Base-by-base conservation (phyloP, 73 alveolate genomes). In the Tetrahymena thermophila region DNA sequence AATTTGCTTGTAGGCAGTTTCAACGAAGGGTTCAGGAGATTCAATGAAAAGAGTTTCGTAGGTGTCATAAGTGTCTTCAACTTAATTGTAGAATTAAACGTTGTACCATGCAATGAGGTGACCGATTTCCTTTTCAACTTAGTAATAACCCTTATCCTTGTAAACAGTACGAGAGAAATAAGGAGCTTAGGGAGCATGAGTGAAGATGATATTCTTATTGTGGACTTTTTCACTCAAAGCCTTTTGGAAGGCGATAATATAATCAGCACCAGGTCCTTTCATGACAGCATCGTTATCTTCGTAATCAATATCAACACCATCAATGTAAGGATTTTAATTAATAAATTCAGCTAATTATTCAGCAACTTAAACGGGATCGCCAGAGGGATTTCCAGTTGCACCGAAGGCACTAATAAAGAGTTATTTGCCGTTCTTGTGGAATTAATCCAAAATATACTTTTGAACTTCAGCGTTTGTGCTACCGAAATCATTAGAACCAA, bases 181-280 rank as follows among this genome's bases (percentile, higher is more conserved):
- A 71, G 89, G 89, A 71, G 89, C 89, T 71, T 71, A 71, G 42
- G 89, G 89, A 25, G 89, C 89, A 71, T 71, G 89, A 31, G 89
- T 71, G 40, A 28, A 71, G 37, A 71, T 71, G 37, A 71, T 71
- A 4, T 31, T 71, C 37, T 71, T 71, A 31, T 71, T 71, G 0
- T 25, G 16, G 13, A 71, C 89, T 40, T 71, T 71, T 71, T 71
- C 89, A 25, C 89, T 71, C 37, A 71, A 71, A 31, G 89, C 89
- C 89, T 71, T 71, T 71, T 71, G 37, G 89, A 71, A 71, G 23
- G 89, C 89, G 11, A 71, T 71, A 31, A 71, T 71, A 42, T 71
- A 71, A 71, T 71, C 89, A 25, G 89, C 89, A 71, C 89, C 89
- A 71, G 89, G 89, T 71, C 89, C 89, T 71, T 71, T 71, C 89